A percentile compares a stretch with the other conserved stretches of the same genome.
Evolutionary conservation across 108 stramenopile genomes (phyloP).

Genomic region (Discostella pseudostelligera): DNA sequence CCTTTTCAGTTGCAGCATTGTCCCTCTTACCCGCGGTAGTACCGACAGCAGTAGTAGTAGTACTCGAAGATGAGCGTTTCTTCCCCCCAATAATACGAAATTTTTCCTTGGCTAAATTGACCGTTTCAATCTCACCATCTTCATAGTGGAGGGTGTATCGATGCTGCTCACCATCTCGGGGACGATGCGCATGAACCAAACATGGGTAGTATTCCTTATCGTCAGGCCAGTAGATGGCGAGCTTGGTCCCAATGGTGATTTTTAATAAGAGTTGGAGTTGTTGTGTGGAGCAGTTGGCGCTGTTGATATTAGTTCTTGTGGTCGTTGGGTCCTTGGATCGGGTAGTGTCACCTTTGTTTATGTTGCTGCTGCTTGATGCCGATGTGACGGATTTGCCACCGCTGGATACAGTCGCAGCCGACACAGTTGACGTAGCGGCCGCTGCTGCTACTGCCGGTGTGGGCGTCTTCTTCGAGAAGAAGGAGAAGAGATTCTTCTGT

Average conservation of each 20-base stretch:
- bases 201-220: conserved; percentile 42
- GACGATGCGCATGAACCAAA: conserved; percentile 1
- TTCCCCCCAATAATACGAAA: conserved; percentile 4
- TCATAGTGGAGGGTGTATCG: conserved; percentile 25
- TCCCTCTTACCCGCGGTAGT: conserved; percentile 1
- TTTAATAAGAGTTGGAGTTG: conserved; percentile 15
- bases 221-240: conserved; percentile 43
- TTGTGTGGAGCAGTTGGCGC: background rate
- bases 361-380: no score
- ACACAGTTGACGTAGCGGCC: no score
- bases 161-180: background rate
- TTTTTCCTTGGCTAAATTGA: conserved; percentile 9
- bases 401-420: no score
- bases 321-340: no score
- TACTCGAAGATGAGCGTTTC: background rate
- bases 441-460: background rate
- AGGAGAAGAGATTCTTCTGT: conserved; percentile 18
- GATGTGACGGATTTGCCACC: no score
- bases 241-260: conserved; percentile 43
- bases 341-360: no score
- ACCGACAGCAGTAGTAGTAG: no score
- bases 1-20: background rate
- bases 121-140: conserved; percentile 34
- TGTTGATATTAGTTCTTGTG: background rate
- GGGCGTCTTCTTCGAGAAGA: conserved; percentile 22